These are phyloP conservation scores for Forsythia viridissima DNA, from an alignment of 257 asterid genomes.

Conservation along the genomic window DNA sequence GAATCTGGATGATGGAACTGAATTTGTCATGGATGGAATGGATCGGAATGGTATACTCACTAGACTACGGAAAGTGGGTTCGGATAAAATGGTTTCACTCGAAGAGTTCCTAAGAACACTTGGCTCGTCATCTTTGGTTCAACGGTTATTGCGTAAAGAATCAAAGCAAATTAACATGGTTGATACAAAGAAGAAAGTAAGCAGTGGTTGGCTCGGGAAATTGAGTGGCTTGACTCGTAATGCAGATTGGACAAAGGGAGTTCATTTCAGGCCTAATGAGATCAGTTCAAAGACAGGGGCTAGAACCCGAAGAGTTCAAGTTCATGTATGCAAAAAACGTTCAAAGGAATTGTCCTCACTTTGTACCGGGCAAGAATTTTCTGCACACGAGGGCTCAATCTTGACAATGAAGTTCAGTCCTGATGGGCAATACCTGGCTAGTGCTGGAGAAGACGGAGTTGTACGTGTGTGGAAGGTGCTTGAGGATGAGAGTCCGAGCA, in stretches of 20 bases:
- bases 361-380: conserved; percentile 71
- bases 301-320: conserved; percentile 43
- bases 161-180: conserved; percentile 26
- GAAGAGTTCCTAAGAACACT: conserved; percentile 67
- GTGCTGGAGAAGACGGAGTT: conserved; percentile 84
- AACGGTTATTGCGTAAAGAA: conserved; percentile 48
- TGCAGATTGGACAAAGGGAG: conserved; percentile 39
- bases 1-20: conserved; percentile 56
- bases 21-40: conserved; percentile 44
- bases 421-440: conserved; percentile 82
- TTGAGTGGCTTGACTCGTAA: conserved; percentile 36
- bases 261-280: conserved; percentile 35
- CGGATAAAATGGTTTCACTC: conserved; percentile 49
- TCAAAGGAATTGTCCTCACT: conserved; percentile 74
- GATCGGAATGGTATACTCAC: conserved; percentile 46
- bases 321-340: conserved; percentile 43
- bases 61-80: conserved; percentile 51
- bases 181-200: conserved; percentile 47
- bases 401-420: conserved; percentile 86
- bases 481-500: conserved; percentile 50
- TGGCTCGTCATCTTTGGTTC: conserved; percentile 65
- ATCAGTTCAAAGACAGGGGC: conserved; percentile 24
- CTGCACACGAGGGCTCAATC: conserved; percentile 85
- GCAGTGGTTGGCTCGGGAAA: conserved; percentile 63
- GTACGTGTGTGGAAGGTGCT: conserved; percentile 90